Conservation (phyloP, 129 eudicot species). For the Pulicaria dysenterica region DNA sequence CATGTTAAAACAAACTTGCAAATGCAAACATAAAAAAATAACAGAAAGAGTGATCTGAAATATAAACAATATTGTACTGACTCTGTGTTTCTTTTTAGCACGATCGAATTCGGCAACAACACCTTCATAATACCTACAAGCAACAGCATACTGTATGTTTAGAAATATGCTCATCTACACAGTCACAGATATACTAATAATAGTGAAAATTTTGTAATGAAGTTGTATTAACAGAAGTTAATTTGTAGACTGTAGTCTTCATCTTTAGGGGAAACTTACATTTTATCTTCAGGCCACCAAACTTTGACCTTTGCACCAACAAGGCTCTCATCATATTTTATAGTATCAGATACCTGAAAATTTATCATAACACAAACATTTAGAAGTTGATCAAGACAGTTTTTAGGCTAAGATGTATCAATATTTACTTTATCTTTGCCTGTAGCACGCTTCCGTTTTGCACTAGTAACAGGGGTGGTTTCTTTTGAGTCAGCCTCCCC, state of each 20-base stretch:
- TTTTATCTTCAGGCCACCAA: conserved; percentile 85
- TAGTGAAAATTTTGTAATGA: neutral
- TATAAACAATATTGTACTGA: conserved; percentile 19
- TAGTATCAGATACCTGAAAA: conserved; percentile 48
- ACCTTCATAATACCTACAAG: conserved; percentile 79
- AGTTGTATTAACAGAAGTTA: neutral
- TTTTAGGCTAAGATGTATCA: neutral
- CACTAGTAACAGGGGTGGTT: conserved; percentile 44
- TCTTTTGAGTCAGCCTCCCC: conserved; percentile 48
- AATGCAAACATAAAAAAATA: neutral
- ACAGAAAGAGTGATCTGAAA: neutral
- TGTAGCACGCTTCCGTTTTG: conserved; percentile 74
- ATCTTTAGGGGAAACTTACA: conserved; percentile 46
- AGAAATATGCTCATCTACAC: neutral
- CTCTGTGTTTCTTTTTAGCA: conserved; percentile 71
- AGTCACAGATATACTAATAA: neutral
- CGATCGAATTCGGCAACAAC: conserved; percentile 53
- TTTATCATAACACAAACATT: conserved; percentile 2
- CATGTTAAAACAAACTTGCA: conserved; percentile 8
- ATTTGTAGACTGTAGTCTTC: neutral
- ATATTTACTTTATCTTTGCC: conserved; percentile 53
- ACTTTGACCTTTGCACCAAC: conserved; percentile 76
- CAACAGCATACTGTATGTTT: conserved; percentile 26
- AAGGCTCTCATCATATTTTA: conserved; percentile 47
- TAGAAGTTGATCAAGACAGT: conserved; percentile 8